Percentiles rank a stretch among this genome's conserved stretches.
These are phyloP conservation scores for Aspergillus sp. DNA, from an alignment of 2,329 filamentous ascomycete species.

Conservation along the genomic window DNA sequence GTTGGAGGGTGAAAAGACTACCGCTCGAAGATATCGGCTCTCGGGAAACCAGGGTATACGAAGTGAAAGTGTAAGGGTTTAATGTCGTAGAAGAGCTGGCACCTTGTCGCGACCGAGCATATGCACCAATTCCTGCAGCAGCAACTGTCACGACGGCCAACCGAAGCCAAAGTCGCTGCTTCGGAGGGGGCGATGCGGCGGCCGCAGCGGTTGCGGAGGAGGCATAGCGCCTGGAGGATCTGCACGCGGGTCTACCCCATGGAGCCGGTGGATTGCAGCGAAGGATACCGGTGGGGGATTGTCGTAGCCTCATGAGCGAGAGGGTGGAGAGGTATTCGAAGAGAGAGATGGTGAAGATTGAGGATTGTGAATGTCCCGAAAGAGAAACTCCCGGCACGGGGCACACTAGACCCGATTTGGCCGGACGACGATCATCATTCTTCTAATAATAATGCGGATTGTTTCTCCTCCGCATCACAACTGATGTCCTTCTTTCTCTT, in stretches of 20 bases:
- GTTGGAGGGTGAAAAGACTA: conserved; percentile 44
- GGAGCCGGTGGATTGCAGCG: conserved; percentile 16
- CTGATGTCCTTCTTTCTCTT: background rate
- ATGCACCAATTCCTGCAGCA: conserved; percentile 37
- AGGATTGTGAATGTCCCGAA: background rate
- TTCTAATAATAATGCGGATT: conserved; percentile 2
- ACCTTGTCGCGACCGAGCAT: conserved; percentile 29
- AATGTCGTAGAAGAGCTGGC: conserved; percentile 23
- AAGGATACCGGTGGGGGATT: conserved; percentile 8
- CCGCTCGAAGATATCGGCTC: conserved; percentile 46
- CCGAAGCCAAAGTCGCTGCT: conserved; percentile 32
- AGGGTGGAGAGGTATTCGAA: background rate
- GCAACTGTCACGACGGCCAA: conserved; percentile 31
- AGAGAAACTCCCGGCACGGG: background rate
- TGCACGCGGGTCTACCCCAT: conserved; percentile 4
- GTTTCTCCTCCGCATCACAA: background rate
- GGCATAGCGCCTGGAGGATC: background rate
- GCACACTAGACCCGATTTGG: conserved; percentile 14
- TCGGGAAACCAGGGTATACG: conserved; percentile 41
- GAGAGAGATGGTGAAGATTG: background rate
- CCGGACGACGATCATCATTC: conserved; percentile 5
- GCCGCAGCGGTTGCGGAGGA: conserved; percentile 19
- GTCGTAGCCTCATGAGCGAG: conserved; percentile 19
- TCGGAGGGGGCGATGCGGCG: conserved; percentile 16
- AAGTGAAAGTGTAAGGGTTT: conserved; percentile 38